These are phyloP conservation scores for Corynespora cassiicola DNA, from an alignment of 2,329 filamentous ascomycete species.

Conservation along the genomic window DNA sequence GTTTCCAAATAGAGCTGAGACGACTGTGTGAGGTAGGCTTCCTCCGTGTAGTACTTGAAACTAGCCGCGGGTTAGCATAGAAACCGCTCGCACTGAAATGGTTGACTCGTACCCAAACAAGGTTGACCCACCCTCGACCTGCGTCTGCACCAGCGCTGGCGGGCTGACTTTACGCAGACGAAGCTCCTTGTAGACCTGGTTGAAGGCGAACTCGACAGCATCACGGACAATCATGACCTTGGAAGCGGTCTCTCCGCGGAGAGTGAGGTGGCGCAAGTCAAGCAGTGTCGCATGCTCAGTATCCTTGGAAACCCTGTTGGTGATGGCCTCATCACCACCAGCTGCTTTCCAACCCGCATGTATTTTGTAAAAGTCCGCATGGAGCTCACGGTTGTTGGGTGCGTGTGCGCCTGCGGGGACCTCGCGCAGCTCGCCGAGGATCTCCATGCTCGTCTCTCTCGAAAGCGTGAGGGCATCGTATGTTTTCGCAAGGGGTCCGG, in stretches of 20 bases:
- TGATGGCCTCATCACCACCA: conserved; percentile 88
- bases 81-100: no score
- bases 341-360: conserved; percentile 72
- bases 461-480: conserved; percentile 88
- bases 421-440: conserved; percentile 82
- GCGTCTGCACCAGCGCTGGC: conserved; percentile 90
- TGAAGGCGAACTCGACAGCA: conserved; percentile 81
- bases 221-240: conserved; percentile 87
- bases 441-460: conserved; percentile 83
- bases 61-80: no score
- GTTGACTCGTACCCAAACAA: no score
- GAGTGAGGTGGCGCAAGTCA: conserved; percentile 81
- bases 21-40: conserved; percentile 93
- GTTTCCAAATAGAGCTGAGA: conserved; percentile 98
- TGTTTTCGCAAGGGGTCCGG: conserved; percentile 84
- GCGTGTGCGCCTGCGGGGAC: conserved; percentile 80
- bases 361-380: conserved; percentile 87
- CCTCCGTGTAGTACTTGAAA: conserved; percentile 89
- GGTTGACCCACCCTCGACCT: conserved; percentile 91
- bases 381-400: conserved; percentile 84
- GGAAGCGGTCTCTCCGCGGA: conserved; percentile 84
- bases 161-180: conserved; percentile 84
- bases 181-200: conserved; percentile 77
- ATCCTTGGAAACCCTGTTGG: conserved; percentile 76
- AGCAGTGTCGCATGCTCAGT: conserved; percentile 76